A percentile compares a stretch with the other conserved stretches of the same genome.
Evolutionary conservation across 805 yeast genomes (phyloP).

Genomic region (Zygosaccharomyces bisporus): DNA sequence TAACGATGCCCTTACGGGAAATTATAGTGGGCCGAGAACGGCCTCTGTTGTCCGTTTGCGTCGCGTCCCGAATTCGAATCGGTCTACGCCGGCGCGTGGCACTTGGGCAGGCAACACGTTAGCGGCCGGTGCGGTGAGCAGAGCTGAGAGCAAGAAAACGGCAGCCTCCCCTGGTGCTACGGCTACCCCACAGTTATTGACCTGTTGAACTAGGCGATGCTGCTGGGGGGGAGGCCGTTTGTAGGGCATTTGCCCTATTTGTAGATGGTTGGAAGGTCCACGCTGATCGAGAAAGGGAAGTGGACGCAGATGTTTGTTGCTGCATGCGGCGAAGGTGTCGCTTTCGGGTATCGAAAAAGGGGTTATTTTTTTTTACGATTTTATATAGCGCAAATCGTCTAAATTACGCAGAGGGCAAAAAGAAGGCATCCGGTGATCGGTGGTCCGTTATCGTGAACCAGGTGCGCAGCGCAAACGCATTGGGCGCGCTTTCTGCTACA

Average conservation of each 20-base stretch:
- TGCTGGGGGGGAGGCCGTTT: neutral
- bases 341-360: neutral
- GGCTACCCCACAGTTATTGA: neutral
- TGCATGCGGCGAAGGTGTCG: neutral
- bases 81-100: neutral
- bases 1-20: constrained; percentile 1
- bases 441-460: neutral
- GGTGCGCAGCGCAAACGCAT: neutral
- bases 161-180: neutral
- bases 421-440: neutral
- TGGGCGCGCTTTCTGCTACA: neutral
- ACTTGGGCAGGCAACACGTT: neutral
- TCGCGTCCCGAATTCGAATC: constrained; percentile 2
- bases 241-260: neutral
- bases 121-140: neutral
- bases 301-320: neutral
- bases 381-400: neutral
- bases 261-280: neutral
- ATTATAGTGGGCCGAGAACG: constrained; percentile 5
- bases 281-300: neutral
- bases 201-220: neutral
- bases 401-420: neutral
- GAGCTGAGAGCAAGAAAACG: neutral
- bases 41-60: neutral
- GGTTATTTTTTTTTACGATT: too few species aligned